Evolutionary conservation across 108 stramenopile species (phyloP).

Genomic region (Cylindrotheca closterium): DNA sequence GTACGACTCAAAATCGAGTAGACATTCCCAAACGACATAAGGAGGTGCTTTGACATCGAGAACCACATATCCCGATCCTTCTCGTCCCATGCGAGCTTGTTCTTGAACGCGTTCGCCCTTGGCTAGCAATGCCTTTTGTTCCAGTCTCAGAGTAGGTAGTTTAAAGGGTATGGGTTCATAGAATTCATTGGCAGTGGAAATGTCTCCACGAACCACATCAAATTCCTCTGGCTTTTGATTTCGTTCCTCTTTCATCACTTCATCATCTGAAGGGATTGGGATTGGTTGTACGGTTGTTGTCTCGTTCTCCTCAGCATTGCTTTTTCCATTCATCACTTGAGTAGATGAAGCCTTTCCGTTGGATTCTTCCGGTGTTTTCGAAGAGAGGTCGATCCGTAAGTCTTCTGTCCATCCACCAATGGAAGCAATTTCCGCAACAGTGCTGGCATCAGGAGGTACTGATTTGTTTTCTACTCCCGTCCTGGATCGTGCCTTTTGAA

Average conservation of each 20-base stretch:
- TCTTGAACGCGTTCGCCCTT: conserved; percentile 76
- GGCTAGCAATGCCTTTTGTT: conserved; percentile 45
- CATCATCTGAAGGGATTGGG: background rate
- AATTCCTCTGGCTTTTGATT: conserved; percentile 33
- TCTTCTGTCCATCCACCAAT: conserved; percentile 58
- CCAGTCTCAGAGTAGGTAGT: conserved; percentile 52
- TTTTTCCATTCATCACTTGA: background rate
- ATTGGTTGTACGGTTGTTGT: background rate
- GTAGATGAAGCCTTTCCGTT: conserved; percentile 7
- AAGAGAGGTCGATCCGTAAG: conserved; percentile 18
- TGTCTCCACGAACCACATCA: conserved; percentile 47
- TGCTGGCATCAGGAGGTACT: conserved; percentile 1
- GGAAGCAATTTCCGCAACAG: conserved; percentile 62
- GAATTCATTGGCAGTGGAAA: conserved; percentile 39
- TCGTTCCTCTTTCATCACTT: background rate
- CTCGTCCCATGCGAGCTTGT: conserved; percentile 83
- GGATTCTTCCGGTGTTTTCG: background rate
- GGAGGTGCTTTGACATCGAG: conserved; percentile 79
- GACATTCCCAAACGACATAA: conserved; percentile 81
- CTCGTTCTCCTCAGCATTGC: conserved; percentile 5
- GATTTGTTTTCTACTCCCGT: conserved; percentile 74
- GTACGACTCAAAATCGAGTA: conserved; percentile 86
- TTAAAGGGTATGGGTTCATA: conserved; percentile 69
- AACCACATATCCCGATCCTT: conserved; percentile 84
- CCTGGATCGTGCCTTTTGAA: conserved; percentile 69